Conservation (phyloP, 768 basidiomycete species). For the Podaxis sp. region DNA sequence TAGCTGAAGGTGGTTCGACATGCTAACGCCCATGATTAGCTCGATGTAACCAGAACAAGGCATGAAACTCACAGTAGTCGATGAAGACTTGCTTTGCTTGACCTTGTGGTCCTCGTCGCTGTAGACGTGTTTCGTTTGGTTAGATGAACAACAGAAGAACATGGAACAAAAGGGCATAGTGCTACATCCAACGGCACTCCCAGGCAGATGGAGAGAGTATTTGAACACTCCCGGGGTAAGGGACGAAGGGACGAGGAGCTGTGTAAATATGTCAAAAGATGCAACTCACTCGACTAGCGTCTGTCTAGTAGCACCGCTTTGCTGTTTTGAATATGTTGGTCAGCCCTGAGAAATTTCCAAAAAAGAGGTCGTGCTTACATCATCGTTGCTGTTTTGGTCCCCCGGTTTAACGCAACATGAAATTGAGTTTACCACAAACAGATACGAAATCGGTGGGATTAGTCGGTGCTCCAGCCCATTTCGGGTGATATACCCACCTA, state of each 20-base stretch:
- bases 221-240: constrained; percentile 15
- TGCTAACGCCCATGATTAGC: background rate
- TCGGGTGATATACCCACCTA: background rate
- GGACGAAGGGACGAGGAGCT: constrained; percentile 1
- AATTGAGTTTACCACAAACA: background rate
- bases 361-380: constrained; percentile 1
- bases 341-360: background rate
- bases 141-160: constrained; percentile 63
- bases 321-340: constrained; percentile 6
- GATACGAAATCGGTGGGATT: background rate
- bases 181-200: constrained; percentile 32
- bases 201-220: constrained; percentile 10
- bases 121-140: constrained; percentile 43
- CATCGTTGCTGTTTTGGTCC: constrained; percentile 6
- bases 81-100: constrained; percentile 11
- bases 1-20: constrained; percentile 5
- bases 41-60: background rate
- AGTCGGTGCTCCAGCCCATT: background rate
- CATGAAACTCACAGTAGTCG: constrained; percentile 9
- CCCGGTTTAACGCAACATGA: background rate
- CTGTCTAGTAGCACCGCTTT: constrained; percentile 10
- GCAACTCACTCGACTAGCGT: constrained; percentile 6
- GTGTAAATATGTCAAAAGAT: constrained; percentile 4
- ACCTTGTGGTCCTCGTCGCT: constrained; percentile 43
- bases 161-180: constrained; percentile 56